Evolutionary conservation across 495 filamentous ascomycete species (phyloP), one percentile per base, ranked within the genome.

Genomic region (Amniculicola lignicola): DNA sequence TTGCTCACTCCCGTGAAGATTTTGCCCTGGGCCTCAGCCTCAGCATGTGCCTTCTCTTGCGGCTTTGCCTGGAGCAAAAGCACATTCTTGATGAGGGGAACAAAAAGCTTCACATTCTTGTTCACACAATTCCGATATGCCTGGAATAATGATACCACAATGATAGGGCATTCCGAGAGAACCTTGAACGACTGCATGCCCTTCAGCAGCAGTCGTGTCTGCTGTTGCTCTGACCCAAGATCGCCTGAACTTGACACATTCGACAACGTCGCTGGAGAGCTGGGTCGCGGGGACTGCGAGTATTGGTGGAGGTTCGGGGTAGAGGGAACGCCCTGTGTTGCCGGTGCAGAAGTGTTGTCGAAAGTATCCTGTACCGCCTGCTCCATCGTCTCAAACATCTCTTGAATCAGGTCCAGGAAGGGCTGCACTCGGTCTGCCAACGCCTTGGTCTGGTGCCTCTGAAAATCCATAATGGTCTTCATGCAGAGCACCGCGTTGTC

Each of bases 151-250:
- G 94, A 98, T 15, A 99, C 94, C 24, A 99, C 94, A 51, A 97
- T 96, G 55, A 99, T 99, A 1, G 94, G 94, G 59, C 91, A 97
- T 69, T 99, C 94, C 0, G 92, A 88, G 14, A 97, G 79, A 28
- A 99, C 94, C 70, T 97, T 99, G 79, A 99, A 99, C 4, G 92
- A 96, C 70, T 95, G 87, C 91, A 96, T 95, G 15, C 94, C 93
- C 67, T 86, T 90, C 35, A 89, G 72, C 21, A 97, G 71, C 21
- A 85, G 83, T 51, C 92, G 83, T 23, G 82, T 85, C 45, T 87
- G 79, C 69, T 92, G 90, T 57, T 91, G 88, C 59, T 93, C 90
- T 10, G 81, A 76, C 11, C 81, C 84, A 10, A 91, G 74, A 45
- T 97, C 92, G 33, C 84, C 77, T 46, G 73, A 45, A 7, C 51